phyloP scores from a whole-genome alignment of 768 basidiomycete species.

The Strobilomyces confusus region DNA sequence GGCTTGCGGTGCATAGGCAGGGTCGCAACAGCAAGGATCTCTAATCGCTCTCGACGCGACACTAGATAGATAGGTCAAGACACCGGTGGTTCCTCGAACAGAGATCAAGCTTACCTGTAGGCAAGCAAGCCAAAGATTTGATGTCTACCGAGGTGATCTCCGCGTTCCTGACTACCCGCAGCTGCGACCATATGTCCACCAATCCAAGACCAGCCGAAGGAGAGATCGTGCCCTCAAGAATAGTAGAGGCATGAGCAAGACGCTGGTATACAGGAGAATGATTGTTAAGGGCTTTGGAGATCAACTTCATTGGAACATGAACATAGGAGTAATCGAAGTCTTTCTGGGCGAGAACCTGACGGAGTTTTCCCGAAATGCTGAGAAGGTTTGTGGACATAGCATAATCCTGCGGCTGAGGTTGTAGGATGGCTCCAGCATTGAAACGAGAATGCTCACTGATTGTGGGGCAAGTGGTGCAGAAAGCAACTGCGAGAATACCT shows the following conservation, averaged over 20 bases:
- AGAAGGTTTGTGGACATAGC: slow-evolving; percentile 37
- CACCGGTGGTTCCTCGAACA: background rate
- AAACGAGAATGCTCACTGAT: slow-evolving; percentile 24
- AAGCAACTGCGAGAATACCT: slow-evolving; percentile 19
- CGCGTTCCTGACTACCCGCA: slow-evolving; percentile 27
- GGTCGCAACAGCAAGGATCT: slow-evolving; percentile 22
- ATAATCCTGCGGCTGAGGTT: slow-evolving; percentile 27
- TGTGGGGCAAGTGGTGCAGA: slow-evolving; percentile 2
- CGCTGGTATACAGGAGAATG: slow-evolving; percentile 32
- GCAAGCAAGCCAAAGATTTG: slow-evolving; percentile 9
- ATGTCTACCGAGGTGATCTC: slow-evolving; percentile 20
- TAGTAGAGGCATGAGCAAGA: slow-evolving; percentile 31
- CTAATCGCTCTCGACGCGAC: slow-evolving; percentile 22
- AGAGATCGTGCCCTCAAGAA: slow-evolving; percentile 47
- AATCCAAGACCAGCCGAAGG: slow-evolving; percentile 72
- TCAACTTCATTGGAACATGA: slow-evolving; percentile 54
- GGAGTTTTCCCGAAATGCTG: slow-evolving; percentile 39
- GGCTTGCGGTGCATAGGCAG: slow-evolving; percentile 14
- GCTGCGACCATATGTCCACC: slow-evolving; percentile 62
- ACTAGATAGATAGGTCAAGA: slow-evolving; percentile 8
- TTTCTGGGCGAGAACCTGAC: slow-evolving; percentile 33
- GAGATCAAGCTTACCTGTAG: slow-evolving; percentile 11
- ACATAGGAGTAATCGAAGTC: slow-evolving; percentile 65
- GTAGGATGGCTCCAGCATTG: background rate
- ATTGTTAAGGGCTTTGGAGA: slow-evolving; percentile 40